Evolutionary conservation across 257 asterid species (phyloP).

Genomic region (Solanum appendiculatum): DNA sequence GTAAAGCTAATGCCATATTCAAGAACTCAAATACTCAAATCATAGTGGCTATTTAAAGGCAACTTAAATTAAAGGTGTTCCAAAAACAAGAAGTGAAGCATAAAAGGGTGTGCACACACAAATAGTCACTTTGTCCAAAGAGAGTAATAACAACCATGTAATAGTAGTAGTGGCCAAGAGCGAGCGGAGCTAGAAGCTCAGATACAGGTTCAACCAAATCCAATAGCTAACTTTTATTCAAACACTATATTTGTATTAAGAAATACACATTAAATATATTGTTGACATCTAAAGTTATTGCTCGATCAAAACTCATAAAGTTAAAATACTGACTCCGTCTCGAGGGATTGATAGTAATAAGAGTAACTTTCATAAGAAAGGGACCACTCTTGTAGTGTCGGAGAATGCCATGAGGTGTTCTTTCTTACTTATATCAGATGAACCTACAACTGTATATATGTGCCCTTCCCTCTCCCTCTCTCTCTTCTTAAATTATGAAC

Average conservation of each 20-base stretch:
- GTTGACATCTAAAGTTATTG: no score
- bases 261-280: no score
- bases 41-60: neutral
- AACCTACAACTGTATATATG: neutral
- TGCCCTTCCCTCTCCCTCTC: neutral
- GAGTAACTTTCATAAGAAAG: slow-evolving; percentile 18
- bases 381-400: slow-evolving; percentile 49
- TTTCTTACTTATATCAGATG: slow-evolving; percentile 20
- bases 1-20: neutral
- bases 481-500: slow-evolving; percentile 17
- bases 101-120: neutral
- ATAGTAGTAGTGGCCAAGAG: neutral
- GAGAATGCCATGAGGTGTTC: slow-evolving; percentile 21
- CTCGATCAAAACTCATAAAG: neutral
- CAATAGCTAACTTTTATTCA: neutral
- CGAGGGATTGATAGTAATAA: neutral
- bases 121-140: neutral
- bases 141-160: neutral
- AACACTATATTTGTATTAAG: no score
- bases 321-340: neutral
- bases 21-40: neutral
- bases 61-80: neutral
- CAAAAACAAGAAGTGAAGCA: neutral
- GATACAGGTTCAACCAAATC: neutral
- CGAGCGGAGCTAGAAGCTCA: neutral